A percentile compares a stretch with the other conserved stretches of the same genome.
phyloP scores from a whole-genome alignment of 331 rosid genomes.

The Quercus tomentella region DNA sequence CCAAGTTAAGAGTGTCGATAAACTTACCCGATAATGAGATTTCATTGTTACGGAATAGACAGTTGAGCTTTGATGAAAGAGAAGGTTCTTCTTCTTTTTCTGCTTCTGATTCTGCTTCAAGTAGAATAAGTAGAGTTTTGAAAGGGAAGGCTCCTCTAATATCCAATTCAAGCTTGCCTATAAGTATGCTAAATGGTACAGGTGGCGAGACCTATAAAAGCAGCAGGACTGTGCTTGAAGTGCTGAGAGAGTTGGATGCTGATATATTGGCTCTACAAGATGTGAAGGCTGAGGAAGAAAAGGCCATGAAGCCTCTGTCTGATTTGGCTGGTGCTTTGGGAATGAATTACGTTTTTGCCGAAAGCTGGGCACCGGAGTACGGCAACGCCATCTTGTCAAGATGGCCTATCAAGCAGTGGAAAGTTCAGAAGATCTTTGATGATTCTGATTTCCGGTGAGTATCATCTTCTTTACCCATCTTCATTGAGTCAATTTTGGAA shows the following conservation, averaged over 20 bases:
- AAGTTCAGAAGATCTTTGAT: constrained; percentile 64
- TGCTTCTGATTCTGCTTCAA: neutral
- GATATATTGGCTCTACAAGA: constrained; percentile 85
- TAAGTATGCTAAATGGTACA: neutral
- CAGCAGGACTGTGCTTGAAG: constrained; percentile 63
- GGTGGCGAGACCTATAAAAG: constrained; percentile 14
- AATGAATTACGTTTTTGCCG: constrained; percentile 82
- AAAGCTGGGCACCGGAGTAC: constrained; percentile 99
- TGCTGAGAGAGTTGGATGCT: constrained; percentile 76
- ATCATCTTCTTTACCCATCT: neutral
- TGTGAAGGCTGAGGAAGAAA: constrained; percentile 96
- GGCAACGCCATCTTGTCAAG: constrained; percentile 88
- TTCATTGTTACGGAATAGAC: constrained; percentile 55
- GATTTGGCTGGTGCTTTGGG: constrained; percentile 83
- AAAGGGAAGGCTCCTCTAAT: constrained; percentile 27
- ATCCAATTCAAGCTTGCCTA: constrained; percentile 24
- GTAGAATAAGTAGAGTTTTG: neutral
- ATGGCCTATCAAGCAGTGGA: constrained; percentile 82
- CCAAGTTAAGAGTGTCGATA: constrained; percentile 78
- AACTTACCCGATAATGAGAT: constrained; percentile 91
- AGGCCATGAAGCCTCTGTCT: constrained; percentile 85
- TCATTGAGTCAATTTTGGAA: neutral
- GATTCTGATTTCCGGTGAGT: constrained; percentile 75
- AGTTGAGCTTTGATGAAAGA: constrained; percentile 51
- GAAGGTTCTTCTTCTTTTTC: constrained; percentile 23